These are phyloP conservation scores for Amaranthus tricolor DNA, from an alignment of 179 eudicot species.

Conservation along the genomic window DNA sequence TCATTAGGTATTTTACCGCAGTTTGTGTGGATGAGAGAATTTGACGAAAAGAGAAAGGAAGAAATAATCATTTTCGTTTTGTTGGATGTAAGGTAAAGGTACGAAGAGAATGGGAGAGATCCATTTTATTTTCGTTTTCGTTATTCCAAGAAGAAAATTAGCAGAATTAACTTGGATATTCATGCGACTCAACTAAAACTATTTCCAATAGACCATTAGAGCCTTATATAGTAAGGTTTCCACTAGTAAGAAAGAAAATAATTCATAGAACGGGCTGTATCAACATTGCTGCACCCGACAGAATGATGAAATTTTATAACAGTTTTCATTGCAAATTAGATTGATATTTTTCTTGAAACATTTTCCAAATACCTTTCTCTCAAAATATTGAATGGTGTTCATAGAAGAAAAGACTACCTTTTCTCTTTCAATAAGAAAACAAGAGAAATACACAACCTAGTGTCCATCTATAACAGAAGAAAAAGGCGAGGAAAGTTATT, in stretches of 20 bases:
- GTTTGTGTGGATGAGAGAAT: background rate
- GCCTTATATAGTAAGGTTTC: background rate
- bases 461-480: constrained; percentile 1
- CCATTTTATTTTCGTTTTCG: background rate
- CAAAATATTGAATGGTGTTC: background rate
- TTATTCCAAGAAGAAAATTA: background rate
- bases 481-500: background rate
- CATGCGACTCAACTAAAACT: background rate
- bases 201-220: background rate
- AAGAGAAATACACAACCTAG: background rate
- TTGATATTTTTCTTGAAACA: too few relatives aligned
- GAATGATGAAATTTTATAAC: background rate
- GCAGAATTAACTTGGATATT: background rate
- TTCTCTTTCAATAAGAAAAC: background rate
- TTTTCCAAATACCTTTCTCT: background rate
- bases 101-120: background rate
- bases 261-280: background rate
- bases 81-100: background rate
- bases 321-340: background rate
- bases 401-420: background rate
- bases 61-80: too few relatives aligned
- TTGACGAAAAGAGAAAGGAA: background rate
- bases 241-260: background rate
- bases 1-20: background rate
- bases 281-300: background rate